Evolutionary conservation across 257 asterid species (phyloP), one percentile per base, ranked within the genome.

Genomic region (Leonotis leonurus): DNA sequence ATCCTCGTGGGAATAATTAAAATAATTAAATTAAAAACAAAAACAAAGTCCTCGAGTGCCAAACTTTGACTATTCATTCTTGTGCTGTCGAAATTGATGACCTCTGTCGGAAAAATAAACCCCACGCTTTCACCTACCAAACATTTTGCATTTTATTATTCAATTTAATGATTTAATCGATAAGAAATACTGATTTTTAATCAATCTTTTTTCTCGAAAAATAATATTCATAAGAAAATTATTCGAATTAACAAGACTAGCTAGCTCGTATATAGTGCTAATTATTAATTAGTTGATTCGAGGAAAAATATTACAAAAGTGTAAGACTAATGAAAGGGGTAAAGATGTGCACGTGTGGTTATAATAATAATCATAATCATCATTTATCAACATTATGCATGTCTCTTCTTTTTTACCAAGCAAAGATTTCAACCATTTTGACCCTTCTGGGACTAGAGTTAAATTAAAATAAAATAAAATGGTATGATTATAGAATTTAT

Each of bases 271-370:
- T n/a, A 5, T n/a, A 4, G 16, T n/a, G 59, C n/a, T 29, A 33
- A 53, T 14, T 54, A 40, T 40, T 12, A 16, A 8, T 33, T 6
- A 6, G 1, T 33, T 33, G 9, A 3, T 4, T 33, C n/a, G n/a
- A n/a, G n/a, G n/a, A n/a, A n/a, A n/a, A n/a, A n/a, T n/a, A n/a
- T 6, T 21, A 49, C 32, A 60, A n/a, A 5, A 53, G 13, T 18
- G 22, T 46, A 20, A 25, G 55, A 62, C 53, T 33, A 21, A 26
- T 70, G 12, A 56, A 40, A 67, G 22, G 10, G 61, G 72, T 58
- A 69, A 69, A 74, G 73, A 77, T 73, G 65, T 63, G 81, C 90
- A 81, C 83, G 88, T 79, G 88, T 67, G 85, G 67, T 73, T 36
- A 64, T 27, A 71, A 50, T 46, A 45, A 0, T 13, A 56, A 64